Evolutionary conservation across 2,329 filamentous ascomycete species (phyloP).

Genomic region (Gyromitra esculenta): DNA sequence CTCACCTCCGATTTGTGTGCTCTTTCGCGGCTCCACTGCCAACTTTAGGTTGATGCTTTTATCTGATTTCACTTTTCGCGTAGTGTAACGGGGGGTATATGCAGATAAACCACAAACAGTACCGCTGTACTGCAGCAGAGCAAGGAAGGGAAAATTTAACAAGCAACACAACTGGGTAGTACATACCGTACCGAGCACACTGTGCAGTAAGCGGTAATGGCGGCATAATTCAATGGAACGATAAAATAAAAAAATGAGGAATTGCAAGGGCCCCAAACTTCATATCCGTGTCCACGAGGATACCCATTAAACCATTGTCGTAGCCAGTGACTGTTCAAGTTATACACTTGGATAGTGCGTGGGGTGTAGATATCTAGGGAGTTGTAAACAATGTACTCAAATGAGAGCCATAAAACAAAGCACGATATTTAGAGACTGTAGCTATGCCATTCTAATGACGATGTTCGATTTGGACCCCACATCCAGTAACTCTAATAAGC

Average conservation of each 20-base stretch:
- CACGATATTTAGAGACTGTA: neutral
- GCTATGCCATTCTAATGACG: neutral
- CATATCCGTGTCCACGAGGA: neutral
- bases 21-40: neutral
- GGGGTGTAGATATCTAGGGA: neutral
- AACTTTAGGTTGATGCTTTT: conserved; percentile 1
- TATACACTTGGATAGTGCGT: neutral
- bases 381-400: too few relatives aligned
- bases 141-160: neutral
- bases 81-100: neutral
- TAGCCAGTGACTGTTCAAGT: neutral
- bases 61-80: conserved; percentile 18
- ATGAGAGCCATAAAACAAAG: neutral
- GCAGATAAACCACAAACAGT: neutral
- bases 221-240: conserved; percentile 3
- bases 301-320: conserved; percentile 1
- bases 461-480: neutral
- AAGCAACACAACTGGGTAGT: conserved; percentile 8
- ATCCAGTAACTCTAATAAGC: neutral
- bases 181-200: neutral
- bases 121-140: neutral
- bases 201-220: neutral
- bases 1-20: neutral
- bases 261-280: conserved; percentile 2
- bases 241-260: neutral